Evolutionary conservation across 768 basidiomycete species (phyloP).

Genomic region (Tylopilus intermedius): DNA sequence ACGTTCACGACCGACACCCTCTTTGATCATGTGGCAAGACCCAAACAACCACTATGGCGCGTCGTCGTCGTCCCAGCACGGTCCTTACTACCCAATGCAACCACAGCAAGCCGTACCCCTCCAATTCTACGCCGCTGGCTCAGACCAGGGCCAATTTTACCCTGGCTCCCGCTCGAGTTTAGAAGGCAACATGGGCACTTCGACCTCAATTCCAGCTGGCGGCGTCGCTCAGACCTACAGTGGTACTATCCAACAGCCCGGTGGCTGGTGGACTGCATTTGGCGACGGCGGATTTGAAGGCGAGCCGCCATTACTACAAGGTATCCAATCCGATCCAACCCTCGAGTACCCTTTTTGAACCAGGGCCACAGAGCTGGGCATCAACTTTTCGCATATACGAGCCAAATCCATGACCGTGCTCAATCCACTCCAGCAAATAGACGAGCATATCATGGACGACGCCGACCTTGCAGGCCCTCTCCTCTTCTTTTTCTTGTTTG

Average conservation of each 20-base stretch:
- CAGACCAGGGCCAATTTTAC: constrained; percentile 58
- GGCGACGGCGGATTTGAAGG: constrained; percentile 94
- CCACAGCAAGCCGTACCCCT: constrained; percentile 56
- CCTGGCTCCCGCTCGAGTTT: constrained; percentile 70
- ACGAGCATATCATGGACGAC: constrained; percentile 97
- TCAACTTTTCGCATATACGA: constrained; percentile 95
- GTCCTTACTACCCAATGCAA: constrained; percentile 45
- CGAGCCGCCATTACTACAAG: constrained; percentile 92
- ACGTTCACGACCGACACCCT: constrained; percentile 2
- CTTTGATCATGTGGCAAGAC: constrained; percentile 69
- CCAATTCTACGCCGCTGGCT: constrained; percentile 71
- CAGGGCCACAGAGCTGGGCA: constrained; percentile 73
- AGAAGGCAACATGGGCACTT: constrained; percentile 60
- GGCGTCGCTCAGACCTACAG: constrained; percentile 49
- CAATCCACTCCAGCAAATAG: constrained; percentile 79
- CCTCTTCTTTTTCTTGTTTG: constrained; percentile 93
- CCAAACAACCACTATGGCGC: constrained; percentile 51
- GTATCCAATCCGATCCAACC: constrained; percentile 34
- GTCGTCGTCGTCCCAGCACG: constrained; percentile 51
- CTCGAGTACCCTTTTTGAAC: not conserved
- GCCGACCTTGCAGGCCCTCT: constrained; percentile 96
- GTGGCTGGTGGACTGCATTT: constrained; percentile 94
- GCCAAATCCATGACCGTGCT: constrained; percentile 93
- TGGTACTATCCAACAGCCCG: constrained; percentile 68
- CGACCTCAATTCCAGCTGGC: constrained; percentile 47